A percentile compares a stretch with the other conserved stretches of the same genome.
phyloP scores from a whole-genome alignment of 306 rosid species.

The Hylodesmum podocarpum region DNA sequence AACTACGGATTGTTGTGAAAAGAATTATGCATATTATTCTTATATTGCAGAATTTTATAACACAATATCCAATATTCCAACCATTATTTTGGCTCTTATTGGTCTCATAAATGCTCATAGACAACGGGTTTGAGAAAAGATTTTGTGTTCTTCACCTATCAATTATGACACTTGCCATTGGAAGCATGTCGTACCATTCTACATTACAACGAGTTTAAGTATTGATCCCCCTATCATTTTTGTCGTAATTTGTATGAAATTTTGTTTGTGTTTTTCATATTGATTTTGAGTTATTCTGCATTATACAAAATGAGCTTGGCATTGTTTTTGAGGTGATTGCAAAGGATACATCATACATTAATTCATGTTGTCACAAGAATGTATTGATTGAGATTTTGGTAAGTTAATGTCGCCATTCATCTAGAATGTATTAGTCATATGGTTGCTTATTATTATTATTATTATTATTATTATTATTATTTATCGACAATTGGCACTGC shows the following conservation, averaged over 20 bases:
- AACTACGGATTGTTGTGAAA: slow-evolving; percentile 80
- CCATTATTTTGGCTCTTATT: slow-evolving; percentile 81
- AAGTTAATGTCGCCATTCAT: background rate
- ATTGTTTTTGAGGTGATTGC: slow-evolving; percentile 14
- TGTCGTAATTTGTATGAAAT: background rate
- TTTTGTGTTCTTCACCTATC: slow-evolving; percentile 88
- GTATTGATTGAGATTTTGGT: background rate
- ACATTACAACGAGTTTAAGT: slow-evolving; percentile 85
- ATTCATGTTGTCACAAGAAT: background rate
- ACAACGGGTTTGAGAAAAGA: slow-evolving; percentile 94
- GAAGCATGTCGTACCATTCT: slow-evolving; percentile 92
- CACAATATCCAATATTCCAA: slow-evolving; percentile 79
- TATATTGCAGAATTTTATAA: slow-evolving; percentile 89
- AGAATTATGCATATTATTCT: slow-evolving; percentile 70
- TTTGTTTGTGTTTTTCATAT: slow-evolving; percentile 1
- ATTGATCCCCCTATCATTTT: background rate
- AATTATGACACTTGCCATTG: slow-evolving; percentile 83
- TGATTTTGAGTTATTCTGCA: background rate
- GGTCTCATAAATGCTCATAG: slow-evolving; percentile 82
- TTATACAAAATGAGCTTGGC: background rate
- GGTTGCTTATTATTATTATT: background rate
- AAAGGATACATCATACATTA: background rate
- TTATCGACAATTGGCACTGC: background rate
- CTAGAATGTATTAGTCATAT: background rate
- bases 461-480: background rate